A percentile compares a stretch with the other conserved stretches of the same genome.
phyloP scores from a whole-genome alignment of 768 basidiomycete genomes.

The Chalciporus sphaerocephalus region DNA sequence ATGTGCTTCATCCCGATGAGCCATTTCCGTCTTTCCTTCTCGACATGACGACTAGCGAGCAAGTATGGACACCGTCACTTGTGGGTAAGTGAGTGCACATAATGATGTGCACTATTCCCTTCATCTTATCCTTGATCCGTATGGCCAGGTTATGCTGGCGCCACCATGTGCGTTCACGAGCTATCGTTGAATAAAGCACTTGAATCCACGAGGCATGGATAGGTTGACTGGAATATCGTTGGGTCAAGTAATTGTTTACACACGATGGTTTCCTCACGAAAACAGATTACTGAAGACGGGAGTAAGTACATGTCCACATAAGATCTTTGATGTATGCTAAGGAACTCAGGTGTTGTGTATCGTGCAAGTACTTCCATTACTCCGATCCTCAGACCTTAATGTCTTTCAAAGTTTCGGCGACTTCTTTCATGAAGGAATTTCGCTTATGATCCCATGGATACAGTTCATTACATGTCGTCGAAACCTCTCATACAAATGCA shows the following conservation, averaged over 20 bases:
- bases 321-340: too few species aligned
- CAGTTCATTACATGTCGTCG: slow-evolving; percentile 6
- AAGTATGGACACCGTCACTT: too few species aligned
- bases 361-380: background rate
- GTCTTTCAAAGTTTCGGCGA: background rate
- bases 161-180: too few species aligned
- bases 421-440: background rate
- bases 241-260: slow-evolving; percentile 2
- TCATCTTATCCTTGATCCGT: too few species aligned
- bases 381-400: background rate
- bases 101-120: too few species aligned
- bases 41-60: too few species aligned
- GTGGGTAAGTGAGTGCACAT: too few species aligned
- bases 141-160: too few species aligned
- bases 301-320: too few species aligned
- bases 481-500: background rate
- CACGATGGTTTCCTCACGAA: slow-evolving; percentile 4
- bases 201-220: background rate
- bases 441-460: background rate
- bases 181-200: background rate
- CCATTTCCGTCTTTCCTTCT: too few species aligned
- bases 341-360: slow-evolving; percentile 3
- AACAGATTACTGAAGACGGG: background rate
- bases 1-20: too few species aligned
- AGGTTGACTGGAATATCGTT: slow-evolving; percentile 4